These are phyloP conservation scores for Phylloporus arenicola DNA, from an alignment of 768 basidiomycete species.

Conservation along the genomic window DNA sequence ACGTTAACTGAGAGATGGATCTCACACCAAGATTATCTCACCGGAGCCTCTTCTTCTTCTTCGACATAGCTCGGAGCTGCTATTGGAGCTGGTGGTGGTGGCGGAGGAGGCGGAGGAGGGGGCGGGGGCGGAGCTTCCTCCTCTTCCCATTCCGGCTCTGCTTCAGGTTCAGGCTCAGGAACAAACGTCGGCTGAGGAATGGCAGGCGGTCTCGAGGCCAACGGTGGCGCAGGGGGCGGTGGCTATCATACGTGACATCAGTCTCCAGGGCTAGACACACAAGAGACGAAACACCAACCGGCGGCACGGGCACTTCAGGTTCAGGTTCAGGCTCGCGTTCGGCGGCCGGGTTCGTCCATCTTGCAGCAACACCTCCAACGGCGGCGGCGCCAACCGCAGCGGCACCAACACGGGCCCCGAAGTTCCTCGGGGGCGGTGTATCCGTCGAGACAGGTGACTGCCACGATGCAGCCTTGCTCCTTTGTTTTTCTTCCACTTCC, in stretches of 20 bases:
- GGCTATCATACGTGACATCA: slow-evolving; percentile 12
- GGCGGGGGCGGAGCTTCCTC: slow-evolving; percentile 13
- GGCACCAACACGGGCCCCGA: slow-evolving; percentile 24
- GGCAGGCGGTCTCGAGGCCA: slow-evolving; percentile 16
- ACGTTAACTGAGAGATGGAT: neutral
- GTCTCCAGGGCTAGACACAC: neutral
- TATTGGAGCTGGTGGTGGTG: neutral
- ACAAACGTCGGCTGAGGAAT: slow-evolving; percentile 11
- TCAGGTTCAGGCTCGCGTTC: slow-evolving; percentile 23
- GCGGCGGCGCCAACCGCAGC: slow-evolving; percentile 32
- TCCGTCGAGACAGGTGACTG: slow-evolving; percentile 33
- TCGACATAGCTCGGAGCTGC: neutral
- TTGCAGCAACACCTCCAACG: slow-evolving; percentile 27
- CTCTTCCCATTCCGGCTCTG: slow-evolving; percentile 14
- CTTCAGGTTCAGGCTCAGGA: slow-evolving; percentile 22
- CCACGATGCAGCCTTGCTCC: slow-evolving; percentile 54
- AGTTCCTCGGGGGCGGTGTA: slow-evolving; percentile 37
- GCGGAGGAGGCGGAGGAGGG: slow-evolving; percentile 19
- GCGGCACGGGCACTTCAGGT: slow-evolving; percentile 25
- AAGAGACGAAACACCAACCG: slow-evolving; percentile 22
- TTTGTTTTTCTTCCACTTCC: slow-evolving; percentile 67
- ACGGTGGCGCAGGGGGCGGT: slow-evolving; percentile 27
- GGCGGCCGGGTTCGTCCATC: slow-evolving; percentile 14
- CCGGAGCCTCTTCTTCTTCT: neutral
- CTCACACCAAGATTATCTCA: neutral